Base-by-base conservation (phyloP, 768 basidiomycete genomes). In the Podaxis rugospora region DNA sequence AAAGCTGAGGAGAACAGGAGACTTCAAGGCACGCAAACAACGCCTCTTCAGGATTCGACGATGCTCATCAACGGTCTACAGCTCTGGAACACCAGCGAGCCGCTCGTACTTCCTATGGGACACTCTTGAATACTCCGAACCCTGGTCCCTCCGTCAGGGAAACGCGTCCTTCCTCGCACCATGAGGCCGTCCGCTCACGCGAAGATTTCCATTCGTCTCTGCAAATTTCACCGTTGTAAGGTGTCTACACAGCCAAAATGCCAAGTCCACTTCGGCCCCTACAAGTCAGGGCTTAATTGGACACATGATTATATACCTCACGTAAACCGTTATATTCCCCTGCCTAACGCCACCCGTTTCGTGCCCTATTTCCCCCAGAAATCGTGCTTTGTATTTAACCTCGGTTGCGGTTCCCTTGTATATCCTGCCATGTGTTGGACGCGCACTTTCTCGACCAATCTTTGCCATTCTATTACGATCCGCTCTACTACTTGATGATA, bases 1-100 rank as follows among this genome's bases (percentile, higher is more conserved):
- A 72, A 62, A 57, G 40, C 36, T 23, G 39, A 23, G 10, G 62
- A 63, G 39, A 52, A 25, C 6, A 55, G 27, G 25, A 27, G 57
- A 13, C 36, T 49, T 23, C 46, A 37, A 50, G 49, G 57, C 32
- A 36, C 42, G 37, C 32, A 23, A 9, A 14, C 36, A 5, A 9
- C 13, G 21, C 9, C 21, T 39, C 28, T 54, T 54, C 18, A 37
- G 4, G 7, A 4, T 36, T 18, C 18, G 11, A 35, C 37, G 11
- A 13, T 11, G n/a, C 18, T 54, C 21, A 54, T 7, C 16, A 13
- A n/a, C 37, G 4, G 28, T 11, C 37, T 5, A 54, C n/a, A 39
- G 37, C 52, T 21, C 6, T 23, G 35, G 32, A 54, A 16, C 35
- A 10, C 37, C 52, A 10, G 18, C 52, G 23, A 36, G 11, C 21